Conservation (phyloP, 495 filamentous ascomycete genomes). For the Daldinia decipiens region DNA sequence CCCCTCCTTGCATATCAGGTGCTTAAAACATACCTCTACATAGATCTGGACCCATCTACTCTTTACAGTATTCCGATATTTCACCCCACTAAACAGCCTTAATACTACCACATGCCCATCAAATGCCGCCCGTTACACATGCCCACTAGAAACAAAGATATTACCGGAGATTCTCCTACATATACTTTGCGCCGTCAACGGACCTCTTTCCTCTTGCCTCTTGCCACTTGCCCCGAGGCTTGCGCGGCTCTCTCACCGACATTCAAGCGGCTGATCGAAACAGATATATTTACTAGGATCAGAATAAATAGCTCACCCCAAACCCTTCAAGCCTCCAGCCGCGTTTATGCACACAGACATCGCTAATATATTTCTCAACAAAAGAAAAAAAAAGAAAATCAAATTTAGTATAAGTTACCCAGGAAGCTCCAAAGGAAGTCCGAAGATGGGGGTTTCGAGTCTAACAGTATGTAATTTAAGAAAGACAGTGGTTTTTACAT, state of each 20-base stretch:
- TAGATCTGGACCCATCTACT: conserved; percentile 2
- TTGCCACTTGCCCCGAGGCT: background rate
- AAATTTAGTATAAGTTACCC: background rate
- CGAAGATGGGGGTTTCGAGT: background rate
- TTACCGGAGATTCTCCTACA: background rate
- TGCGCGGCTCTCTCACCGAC: background rate
- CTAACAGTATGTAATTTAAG: background rate
- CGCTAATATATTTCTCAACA: background rate
- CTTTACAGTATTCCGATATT: background rate
- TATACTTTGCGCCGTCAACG: background rate
- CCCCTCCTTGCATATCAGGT: background rate
- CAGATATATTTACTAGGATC: background rate
- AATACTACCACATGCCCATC: background rate
- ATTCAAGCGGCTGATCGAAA: background rate
- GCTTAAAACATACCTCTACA: background rate
- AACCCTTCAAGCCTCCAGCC: background rate
- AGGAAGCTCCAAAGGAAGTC: background rate
- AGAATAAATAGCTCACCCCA: background rate
- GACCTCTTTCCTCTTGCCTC: too few relatives aligned
- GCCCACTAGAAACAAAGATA: too few relatives aligned
- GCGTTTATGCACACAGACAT: background rate
- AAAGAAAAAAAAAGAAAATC: too few relatives aligned
- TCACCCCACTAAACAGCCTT: background rate
- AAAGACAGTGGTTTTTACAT: background rate
- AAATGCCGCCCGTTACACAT: background rate